phyloP scores from a whole-genome alignment of 495 filamentous ascomycete genomes.

The Aspergillus hancockii region DNA sequence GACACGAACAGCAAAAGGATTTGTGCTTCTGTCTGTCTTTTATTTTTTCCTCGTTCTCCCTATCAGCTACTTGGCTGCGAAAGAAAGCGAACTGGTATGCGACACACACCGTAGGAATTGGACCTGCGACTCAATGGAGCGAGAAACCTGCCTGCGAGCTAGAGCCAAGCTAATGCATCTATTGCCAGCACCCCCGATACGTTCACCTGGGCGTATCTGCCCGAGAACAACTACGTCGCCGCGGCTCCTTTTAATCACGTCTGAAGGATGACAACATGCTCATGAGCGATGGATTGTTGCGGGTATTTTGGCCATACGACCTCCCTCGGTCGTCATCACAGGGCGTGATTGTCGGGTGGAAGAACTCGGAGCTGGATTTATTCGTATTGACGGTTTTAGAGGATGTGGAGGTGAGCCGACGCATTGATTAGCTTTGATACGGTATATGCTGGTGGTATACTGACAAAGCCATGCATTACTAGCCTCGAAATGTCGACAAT shows the following conservation, averaged over 20 bases:
- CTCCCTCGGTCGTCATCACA: constrained; percentile 67
- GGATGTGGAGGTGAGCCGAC: constrained; percentile 74
- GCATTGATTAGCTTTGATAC: background rate
- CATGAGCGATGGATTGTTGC: constrained; percentile 83
- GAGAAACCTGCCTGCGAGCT: background rate
- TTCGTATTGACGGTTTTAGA: constrained; percentile 88
- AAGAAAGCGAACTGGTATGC: constrained; percentile 64
- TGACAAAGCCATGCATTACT: constrained; percentile 12
- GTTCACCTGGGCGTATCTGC: constrained; percentile 84
- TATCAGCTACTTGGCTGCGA: constrained; percentile 68
- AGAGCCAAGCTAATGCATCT: constrained; percentile 16
- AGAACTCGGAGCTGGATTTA: constrained; percentile 87
- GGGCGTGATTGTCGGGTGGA: constrained; percentile 92
- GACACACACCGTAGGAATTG: background rate
- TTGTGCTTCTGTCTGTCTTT: constrained; percentile 70
- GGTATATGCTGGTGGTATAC: background rate
- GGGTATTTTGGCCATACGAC: constrained; percentile 97
- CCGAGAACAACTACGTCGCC: constrained; percentile 87
- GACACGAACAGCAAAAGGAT: constrained; percentile 73
- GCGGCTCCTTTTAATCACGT: constrained; percentile 81
- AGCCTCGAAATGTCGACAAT: constrained; percentile 79
- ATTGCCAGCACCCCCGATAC: constrained; percentile 77
- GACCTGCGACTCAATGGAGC: constrained; percentile 1
- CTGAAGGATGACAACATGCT: constrained; percentile 82
- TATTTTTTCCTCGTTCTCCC: constrained; percentile 77